These are phyloP conservation scores for Besnoitia besnoiti DNA, from an alignment of 169 alveolate genomes.

Conservation along the genomic window DNA sequence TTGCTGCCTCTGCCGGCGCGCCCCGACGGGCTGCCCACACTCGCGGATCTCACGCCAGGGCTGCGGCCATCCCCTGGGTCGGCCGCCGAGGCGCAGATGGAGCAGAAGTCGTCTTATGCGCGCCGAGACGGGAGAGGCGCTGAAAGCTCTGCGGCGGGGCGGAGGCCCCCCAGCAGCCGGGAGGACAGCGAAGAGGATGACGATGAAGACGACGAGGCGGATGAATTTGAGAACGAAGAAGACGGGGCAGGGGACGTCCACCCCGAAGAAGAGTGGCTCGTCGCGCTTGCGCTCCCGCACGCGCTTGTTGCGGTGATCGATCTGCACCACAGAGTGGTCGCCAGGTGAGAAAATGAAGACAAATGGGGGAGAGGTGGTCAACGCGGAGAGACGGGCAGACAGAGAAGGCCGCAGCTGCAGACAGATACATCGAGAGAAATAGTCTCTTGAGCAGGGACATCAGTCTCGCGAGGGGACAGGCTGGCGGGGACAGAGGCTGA, in stretches of 20 bases:
- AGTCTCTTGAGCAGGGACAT: not conserved
- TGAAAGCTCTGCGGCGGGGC: not conserved
- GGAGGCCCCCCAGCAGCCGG: no score
- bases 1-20: not conserved
- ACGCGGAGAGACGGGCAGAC: not conserved
- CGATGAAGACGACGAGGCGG: not conserved
- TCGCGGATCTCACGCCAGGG: not conserved
- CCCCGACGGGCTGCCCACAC: not conserved
- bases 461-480: not conserved
- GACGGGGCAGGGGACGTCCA: not conserved
- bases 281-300: slow-evolving; percentile 55
- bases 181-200: not conserved
- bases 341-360: slow-evolving; percentile 33
- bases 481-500: no score
- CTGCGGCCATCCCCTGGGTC: not conserved
- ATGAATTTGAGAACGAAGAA: not conserved
- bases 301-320: slow-evolving; percentile 51
- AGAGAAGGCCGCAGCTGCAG: not conserved
- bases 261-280: slow-evolving; percentile 53
- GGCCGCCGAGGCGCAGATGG: not conserved
- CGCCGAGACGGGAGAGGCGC: not conserved
- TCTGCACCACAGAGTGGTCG: slow-evolving; percentile 53
- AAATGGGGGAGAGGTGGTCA: not conserved
- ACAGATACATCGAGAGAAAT: not conserved
- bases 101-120: not conserved